These are phyloP conservation scores for Claviceps humidiphila DNA, from an alignment of 2,329 filamentous ascomycete genomes.

Conservation along the genomic window DNA sequence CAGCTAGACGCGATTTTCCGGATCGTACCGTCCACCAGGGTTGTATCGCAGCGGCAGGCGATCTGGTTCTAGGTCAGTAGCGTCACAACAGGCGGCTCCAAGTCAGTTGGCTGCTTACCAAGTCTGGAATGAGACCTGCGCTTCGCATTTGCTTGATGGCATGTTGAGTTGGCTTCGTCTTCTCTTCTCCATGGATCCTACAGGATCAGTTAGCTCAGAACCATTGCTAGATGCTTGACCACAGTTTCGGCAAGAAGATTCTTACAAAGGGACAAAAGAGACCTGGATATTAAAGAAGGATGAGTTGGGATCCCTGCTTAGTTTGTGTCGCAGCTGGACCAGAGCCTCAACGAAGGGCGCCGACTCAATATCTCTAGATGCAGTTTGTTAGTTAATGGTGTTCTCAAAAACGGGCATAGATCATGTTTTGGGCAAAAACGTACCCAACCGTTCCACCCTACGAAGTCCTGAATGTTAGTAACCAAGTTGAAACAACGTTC, in stretches of 20 bases:
- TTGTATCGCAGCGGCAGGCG: conserved; percentile 77
- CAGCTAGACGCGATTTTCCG: conserved; percentile 84
- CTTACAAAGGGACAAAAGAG: conserved; percentile 60
- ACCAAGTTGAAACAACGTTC: not conserved
- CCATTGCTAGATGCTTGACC: not conserved
- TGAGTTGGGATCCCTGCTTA: conserved; percentile 40
- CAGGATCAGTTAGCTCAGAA: not conserved
- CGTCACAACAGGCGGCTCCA: too few species aligned
- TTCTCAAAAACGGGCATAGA: not conserved
- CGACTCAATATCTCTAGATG: conserved; percentile 58
- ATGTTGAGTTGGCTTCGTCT: conserved; percentile 94
- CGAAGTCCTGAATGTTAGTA: not conserved
- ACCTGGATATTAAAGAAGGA: conserved; percentile 88
- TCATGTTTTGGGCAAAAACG: not conserved
- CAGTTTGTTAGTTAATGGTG: not conserved
- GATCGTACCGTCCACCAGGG: conserved; percentile 60
- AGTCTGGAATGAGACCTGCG: conserved; percentile 58
- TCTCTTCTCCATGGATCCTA: conserved; percentile 51
- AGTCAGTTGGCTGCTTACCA: conserved; percentile 33
- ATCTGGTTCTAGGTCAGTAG: conserved; percentile 39
- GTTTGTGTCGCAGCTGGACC: conserved; percentile 60
- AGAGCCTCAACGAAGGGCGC: conserved; percentile 81
- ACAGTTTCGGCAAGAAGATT: not conserved
- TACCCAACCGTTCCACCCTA: conserved; percentile 45
- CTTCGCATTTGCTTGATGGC: conserved; percentile 76